These are phyloP conservation scores for Phoma herbarum DNA, from an alignment of 2,329 filamentous ascomycete species.

Conservation along the genomic window DNA sequence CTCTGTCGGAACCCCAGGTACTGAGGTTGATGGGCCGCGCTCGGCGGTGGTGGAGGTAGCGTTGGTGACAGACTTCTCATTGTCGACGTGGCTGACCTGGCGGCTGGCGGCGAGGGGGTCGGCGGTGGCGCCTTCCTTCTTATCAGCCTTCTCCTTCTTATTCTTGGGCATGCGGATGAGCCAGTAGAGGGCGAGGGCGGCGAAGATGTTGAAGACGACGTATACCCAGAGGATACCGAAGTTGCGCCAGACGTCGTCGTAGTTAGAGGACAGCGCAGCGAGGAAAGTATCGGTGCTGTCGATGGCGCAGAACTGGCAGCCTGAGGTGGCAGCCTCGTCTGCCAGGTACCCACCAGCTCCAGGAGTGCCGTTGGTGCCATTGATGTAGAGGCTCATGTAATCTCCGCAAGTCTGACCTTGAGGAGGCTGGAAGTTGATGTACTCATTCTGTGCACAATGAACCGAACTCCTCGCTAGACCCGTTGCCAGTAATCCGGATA, in stretches of 20 bases:
- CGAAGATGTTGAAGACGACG: conserved; percentile 61
- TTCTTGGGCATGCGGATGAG: conserved; percentile 62
- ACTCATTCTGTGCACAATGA: conserved; percentile 56
- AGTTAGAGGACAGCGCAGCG: conserved; percentile 52
- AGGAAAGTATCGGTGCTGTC: conserved; percentile 56
- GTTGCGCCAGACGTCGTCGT: conserved; percentile 60
- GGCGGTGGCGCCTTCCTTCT: conserved; percentile 10
- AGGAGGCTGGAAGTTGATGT: conserved; percentile 50
- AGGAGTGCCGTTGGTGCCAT: not conserved
- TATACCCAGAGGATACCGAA: conserved; percentile 64
- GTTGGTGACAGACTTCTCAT: conserved; percentile 23
- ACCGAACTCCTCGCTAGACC: conserved; percentile 61
- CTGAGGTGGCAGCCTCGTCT: conserved; percentile 52
- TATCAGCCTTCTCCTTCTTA: conserved; percentile 51
- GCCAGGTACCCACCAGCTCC: conserved; percentile 51
- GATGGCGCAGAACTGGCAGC: conserved; percentile 56
- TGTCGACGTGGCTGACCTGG: conserved; percentile 21
- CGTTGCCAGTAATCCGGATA: conserved; percentile 54
- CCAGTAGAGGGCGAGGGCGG: conserved; percentile 63
- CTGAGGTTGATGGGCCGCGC: conserved; percentile 22
- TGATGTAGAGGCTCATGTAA: conserved; percentile 56
- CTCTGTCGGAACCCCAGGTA: conserved; percentile 24
- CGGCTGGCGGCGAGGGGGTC: conserved; percentile 19
- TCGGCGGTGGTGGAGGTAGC: conserved; percentile 22
- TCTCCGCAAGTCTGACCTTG: conserved; percentile 46